Evolutionary conservation across 176 grass and related monocot genomes (phyloP), one percentile per base, ranked within the genome.

Genomic region (Musa troglodytarum): DNA sequence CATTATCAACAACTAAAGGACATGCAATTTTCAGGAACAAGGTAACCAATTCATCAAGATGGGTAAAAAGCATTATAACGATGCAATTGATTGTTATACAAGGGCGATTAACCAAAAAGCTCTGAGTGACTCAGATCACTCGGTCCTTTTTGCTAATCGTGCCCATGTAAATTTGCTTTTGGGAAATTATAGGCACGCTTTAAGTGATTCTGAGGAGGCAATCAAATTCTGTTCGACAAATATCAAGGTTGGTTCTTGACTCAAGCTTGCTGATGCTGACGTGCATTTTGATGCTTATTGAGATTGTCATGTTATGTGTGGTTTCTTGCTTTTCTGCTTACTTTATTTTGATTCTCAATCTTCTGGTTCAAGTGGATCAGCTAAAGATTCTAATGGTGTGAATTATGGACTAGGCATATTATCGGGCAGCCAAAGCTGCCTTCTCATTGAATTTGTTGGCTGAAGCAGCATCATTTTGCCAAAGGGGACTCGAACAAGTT

Each of bases 91-190:
- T 73, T 93, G 88, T 84, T 98, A 93, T 78, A 89, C 86, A 21
- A 93, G 89, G 76, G 90, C 90, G 54, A 93, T 98, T 83, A 76
- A 89, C 83, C 95, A 98, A 80, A 87, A 89, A 80, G 84, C 71
- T 65, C 49, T 85, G 26, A 74, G 69, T 6, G 53, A 80, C 58
- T 78, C 84, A 0, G 90, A 98, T 24, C 83, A 75, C 61, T 98
- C 90, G 22, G 52, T 93, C 69, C 84, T 98, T 65, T 98, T 93
- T 86, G 81, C 95, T 67, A 94, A 98, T 63, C 90, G 90, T 69
- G 78, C 90, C 68, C 95, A 91, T 76, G 90, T 87, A 68, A 91
- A 93, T 79, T 84, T 93, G 73, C 88, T 98, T 53, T 83, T 98
- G 69, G 95, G 86, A 70, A 98, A 98, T 81, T 74, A 89, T 62